Evolutionary conservation across 768 basidiomycete species (phyloP).

Genomic region (Naganishia vishniacii): DNA sequence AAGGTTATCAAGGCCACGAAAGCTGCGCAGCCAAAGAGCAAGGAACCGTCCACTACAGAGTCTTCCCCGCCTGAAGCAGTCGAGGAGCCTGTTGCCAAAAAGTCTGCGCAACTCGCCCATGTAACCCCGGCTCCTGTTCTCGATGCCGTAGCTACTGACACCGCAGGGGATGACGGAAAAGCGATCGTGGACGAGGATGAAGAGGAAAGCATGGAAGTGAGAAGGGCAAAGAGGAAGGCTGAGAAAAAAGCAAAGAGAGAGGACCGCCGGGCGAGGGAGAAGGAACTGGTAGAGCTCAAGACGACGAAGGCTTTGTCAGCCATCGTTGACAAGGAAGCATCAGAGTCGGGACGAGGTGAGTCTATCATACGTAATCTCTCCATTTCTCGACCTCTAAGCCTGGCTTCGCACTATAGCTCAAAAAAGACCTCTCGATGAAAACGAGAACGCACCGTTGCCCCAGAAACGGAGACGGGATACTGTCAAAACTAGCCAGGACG

Average conservation of each 20-base stretch:
- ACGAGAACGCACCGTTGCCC: slow-evolving; percentile 23
- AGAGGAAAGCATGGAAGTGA: slow-evolving; percentile 29
- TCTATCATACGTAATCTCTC: slow-evolving; percentile 30
- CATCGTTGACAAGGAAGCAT: slow-evolving; percentile 25
- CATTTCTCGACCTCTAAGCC: no score
- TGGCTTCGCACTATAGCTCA: slow-evolving; percentile 22
- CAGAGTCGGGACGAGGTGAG: slow-evolving; percentile 23
- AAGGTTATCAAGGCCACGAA: slow-evolving; percentile 43
- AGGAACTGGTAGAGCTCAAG: slow-evolving; percentile 25
- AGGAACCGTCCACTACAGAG: slow-evolving; percentile 21
- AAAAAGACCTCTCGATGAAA: slow-evolving; percentile 15
- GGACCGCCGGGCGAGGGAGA: slow-evolving; percentile 30
- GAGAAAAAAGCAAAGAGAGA: slow-evolving; percentile 26
- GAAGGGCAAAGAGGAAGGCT: slow-evolving; percentile 33
- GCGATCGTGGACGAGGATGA: slow-evolving; percentile 16
- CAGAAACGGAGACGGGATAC: slow-evolving; percentile 17
- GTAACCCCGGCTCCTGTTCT: no score
- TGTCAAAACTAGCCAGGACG: slow-evolving; percentile 1
- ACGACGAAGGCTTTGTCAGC: slow-evolving; percentile 23
- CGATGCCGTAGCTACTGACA: background rate
- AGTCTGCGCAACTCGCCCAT: no score
- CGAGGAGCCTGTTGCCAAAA: background rate
- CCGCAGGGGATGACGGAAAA: slow-evolving; percentile 11
- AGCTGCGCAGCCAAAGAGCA: slow-evolving; percentile 37
- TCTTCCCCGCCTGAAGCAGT: background rate